Base-by-base conservation (phyloP, 768 basidiomycete genomes). In the Phaeotremella fagi region DNA sequence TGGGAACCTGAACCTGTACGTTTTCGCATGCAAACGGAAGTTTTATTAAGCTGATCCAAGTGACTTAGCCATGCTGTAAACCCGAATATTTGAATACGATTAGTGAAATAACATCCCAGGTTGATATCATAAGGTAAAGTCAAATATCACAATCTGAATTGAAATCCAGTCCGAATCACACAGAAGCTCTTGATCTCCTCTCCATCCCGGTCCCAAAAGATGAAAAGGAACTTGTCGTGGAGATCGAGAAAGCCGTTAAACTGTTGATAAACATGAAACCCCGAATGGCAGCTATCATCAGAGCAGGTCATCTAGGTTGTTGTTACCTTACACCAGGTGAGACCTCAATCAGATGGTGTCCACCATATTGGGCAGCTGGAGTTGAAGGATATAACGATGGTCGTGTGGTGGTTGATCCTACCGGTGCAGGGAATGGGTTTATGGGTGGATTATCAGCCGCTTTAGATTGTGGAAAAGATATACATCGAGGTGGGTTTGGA, bases 371-470 rank as follows among this genome's bases (percentile, higher is more conserved):
- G 62, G 31, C 54, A 12, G 9, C 37, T 1, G 33, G 28, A 9
- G 48, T 42, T 11, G 43, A 45, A 23, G 61, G 52, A 5, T 52
- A 22, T 26, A 43, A 45, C 16, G 15, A 51, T 23, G 59, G 38
- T 3, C 51, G 47, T 36, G 56, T 66, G 7, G 38, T 41, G 9
- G 60, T 61, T 4, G 65, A 67, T 56, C 65, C 65, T 27, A 67
- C 64, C 20, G 65, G 65, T 12, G 62, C 62, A 3, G 65, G 65
- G 4, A 67, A 67, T 52, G 59, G 59, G 26, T 64, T 64, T 37
- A 63, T 63, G 55, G 65, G 65, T 3, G 65, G 53, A 4, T 20
- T 63, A 24, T 54, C 51, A 24, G 61, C 65, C 22, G 65, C 62
- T 6, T 23, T 67, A 16, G 48, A 55, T 23, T 20, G 43, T n/a